Conservation (phyloP, 2,329 filamentous ascomycete genomes). For the Bimuria novae-zelandiae region DNA sequence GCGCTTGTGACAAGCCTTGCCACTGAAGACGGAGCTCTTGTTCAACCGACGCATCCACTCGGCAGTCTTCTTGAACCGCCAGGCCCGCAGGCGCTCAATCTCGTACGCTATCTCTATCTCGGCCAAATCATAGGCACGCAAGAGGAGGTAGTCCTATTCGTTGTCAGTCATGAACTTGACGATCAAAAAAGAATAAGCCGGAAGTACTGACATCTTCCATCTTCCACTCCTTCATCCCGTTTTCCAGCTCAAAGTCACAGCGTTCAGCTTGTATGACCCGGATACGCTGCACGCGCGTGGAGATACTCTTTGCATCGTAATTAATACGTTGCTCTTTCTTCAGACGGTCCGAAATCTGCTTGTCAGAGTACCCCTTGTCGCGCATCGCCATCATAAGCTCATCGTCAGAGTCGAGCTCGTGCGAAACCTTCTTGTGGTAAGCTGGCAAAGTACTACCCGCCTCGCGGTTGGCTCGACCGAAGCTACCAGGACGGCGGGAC, state of each 20-base stretch:
- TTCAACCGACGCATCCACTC: conserved; percentile 49
- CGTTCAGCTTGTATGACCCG: conserved; percentile 48
- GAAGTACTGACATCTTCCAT: conserved; percentile 50
- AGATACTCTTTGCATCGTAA: conserved; percentile 55
- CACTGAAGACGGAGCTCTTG: conserved; percentile 50
- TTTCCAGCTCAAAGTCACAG: conserved; percentile 52
- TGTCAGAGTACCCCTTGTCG: conserved; percentile 49
- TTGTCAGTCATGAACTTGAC: conserved; percentile 10
- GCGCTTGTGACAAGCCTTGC: conserved; percentile 52
- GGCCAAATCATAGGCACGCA: conserved; percentile 47
- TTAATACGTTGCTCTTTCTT: conserved; percentile 47
- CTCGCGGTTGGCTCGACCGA: conserved; percentile 24
- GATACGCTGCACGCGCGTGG: conserved; percentile 54
- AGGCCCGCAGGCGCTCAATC: conserved; percentile 47
- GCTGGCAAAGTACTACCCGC: conserved; percentile 46
- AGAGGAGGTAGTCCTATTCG: conserved; percentile 51
- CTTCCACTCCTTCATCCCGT: conserved; percentile 56
- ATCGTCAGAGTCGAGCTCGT: conserved; percentile 54
- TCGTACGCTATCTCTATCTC: conserved; percentile 50
- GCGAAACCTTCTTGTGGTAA: conserved; percentile 48
- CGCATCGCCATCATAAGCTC: conserved; percentile 52
- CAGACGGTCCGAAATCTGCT: conserved; percentile 51
- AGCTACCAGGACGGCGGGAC: conserved; percentile 26
- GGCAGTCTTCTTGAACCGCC: conserved; percentile 52
- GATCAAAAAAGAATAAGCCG: neutral